Base-by-base conservation (phyloP, 192 early-diverging fungal species). In the Backusella morwellensis region DNA sequence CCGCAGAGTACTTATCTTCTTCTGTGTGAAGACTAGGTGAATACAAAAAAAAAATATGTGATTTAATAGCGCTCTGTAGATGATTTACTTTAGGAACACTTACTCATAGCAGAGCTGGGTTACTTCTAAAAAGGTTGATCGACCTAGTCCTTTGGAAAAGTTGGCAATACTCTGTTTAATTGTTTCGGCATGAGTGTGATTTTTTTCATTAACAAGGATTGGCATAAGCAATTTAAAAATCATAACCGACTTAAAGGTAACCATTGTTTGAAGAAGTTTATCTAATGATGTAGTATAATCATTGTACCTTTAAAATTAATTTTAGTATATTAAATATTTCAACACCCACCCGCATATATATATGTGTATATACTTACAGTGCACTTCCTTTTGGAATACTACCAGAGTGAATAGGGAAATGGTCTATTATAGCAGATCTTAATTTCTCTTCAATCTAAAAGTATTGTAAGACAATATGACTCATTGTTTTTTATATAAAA, bases 201-300 rank as follows among this genome's bases (percentile, higher is more conserved):
- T 81, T 2, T 81, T 73, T 34, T 90, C 86, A 36, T 88, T 83
- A 44, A 90, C 86, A 19, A 92, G 76, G 23, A 90, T 83, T 4
- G 84, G 78, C 38, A 90, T 77, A 15, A 92, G 75, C 1, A 82
- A 66, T 66, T 86, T 86, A 59, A 90, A 87, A 4, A 93, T 35
- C n/a, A 59, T 74, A 8, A 76, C 72, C 35, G 78, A 84, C 35
- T 81, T 77, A 1, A 86, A 80, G 1, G 68, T 72, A 11, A 83
- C 84, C 71, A 91, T 80, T 9, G 81, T 83, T 38, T 76, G 77
- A 11, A 93, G 63, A 0, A 93, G 76, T n/a, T 81, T 77, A 59
- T 90, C 83, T 41, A 92, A 84, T 1, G 85, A 81, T 6, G 79
- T 70, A 32, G 85, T 85, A 68, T 91, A 90, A 17, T 90, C 88